phyloP scores from a whole-genome alignment of 352 stramenopile species.

The Blastocystis sp. region DNA sequence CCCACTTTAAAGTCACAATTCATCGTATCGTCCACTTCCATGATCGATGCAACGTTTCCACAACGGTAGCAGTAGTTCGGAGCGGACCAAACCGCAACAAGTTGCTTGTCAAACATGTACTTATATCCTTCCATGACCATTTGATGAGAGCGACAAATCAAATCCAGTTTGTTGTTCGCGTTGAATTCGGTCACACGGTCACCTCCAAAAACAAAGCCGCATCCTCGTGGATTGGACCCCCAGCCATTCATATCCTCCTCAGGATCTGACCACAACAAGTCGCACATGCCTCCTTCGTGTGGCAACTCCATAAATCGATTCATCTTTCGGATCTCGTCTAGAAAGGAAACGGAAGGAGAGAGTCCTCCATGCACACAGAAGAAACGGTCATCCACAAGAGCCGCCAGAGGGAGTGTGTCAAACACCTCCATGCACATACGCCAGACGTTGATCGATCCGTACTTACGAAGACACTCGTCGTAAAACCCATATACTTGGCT shows the following conservation, averaged over 20 bases:
- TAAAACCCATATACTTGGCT: constrained; percentile 99
- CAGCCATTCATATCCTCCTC: constrained; percentile 83
- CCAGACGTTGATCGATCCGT: constrained; percentile 96
- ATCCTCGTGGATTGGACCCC: constrained; percentile 86
- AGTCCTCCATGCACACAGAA: constrained; percentile 96
- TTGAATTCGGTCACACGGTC: constrained; percentile 98
- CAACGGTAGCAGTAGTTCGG: constrained; percentile 98
- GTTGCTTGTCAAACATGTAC: constrained; percentile 85
- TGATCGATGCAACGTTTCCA: constrained; percentile 92
- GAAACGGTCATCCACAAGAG: constrained; percentile 97
- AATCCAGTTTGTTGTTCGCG: constrained; percentile 86
- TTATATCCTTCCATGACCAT: constrained; percentile 68
- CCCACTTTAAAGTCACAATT: constrained; percentile 68
- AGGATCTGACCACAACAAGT: constrained; percentile 51
- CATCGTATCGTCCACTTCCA: constrained; percentile 94
- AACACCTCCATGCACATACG: constrained; percentile 99
- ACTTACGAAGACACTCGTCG: constrained; percentile 92
- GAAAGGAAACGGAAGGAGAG: constrained; percentile 62
- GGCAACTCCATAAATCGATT: constrained; percentile 20
- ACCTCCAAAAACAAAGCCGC: constrained; percentile 91
- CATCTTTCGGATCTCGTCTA: constrained; percentile 53
- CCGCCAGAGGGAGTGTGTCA: constrained; percentile 91
- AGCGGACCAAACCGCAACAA: constrained; percentile 94
- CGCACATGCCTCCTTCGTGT: constrained; percentile 47
- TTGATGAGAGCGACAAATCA: constrained; percentile 95